Evolutionary conservation across 208 protist genomes (phyloP), one percentile per base, ranked within the genome.

Genomic region (Borovskyia barvae): DNA sequence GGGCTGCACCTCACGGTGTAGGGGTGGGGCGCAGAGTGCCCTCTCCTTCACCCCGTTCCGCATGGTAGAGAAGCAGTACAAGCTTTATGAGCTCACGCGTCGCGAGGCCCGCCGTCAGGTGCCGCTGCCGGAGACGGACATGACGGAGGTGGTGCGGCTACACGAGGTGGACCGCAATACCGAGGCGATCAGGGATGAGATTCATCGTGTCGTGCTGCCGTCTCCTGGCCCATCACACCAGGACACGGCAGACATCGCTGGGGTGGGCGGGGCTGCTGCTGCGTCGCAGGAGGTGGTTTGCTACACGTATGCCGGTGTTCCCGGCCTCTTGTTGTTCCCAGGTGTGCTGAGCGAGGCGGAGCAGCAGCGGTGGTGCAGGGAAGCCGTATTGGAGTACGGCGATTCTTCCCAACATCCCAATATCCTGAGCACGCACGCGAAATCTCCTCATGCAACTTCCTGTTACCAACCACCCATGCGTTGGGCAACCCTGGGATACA

Each of bases 401-500:
- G 73, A 92, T 51, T 80, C 88, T 7, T 7, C 46, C 8, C 40
- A 35, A 29, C 82, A 91, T 50, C 85, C 84, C 9, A 94, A 92
- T 53, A 84, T 90, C n/a, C 67, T 94, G 17, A 90, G 81, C 52
- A 94, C 82, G 1, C 87, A 91, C 54, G 84, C 78, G 22, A 87
- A 80, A 45, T 40, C 60, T 1, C 80, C 82, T 7, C 55, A 63
- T 28, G 25, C 39, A 28, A 92, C 88, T 32, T 74, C 46, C 24
- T 81, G 82, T 17, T 94, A 92, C 55, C 77, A 85, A 49, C 81
- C 88, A 6, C 77, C 81, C 6, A 90, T 96, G 87, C 90, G 90
- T 9, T 96, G 90, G 90, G 74, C 85, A 1, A 92, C 85, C 22
- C 72, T 94, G n/a, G 90, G 90, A 20, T 93, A 81, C 66, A 92